Evolutionary conservation across 2,329 filamentous ascomycete genomes (phyloP), one percentile per base, ranked within the genome.

Genomic region (Ramichloridium luteum): DNA sequence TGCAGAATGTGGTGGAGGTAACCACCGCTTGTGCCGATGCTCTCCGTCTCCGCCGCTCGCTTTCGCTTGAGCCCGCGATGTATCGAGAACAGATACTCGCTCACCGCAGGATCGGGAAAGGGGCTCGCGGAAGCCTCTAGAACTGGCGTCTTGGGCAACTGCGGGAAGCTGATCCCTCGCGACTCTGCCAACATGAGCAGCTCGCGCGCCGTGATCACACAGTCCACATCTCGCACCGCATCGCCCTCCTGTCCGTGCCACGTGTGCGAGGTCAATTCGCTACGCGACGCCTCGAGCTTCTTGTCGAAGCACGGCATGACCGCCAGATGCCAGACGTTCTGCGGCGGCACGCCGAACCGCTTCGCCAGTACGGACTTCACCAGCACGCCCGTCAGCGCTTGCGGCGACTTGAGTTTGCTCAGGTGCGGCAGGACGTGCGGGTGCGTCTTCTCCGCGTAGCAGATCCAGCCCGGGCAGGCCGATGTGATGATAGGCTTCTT

Each of bases 251-350:
- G 40, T 14, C 46, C 45, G 27, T 49, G 44, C 48, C 48, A 39
- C n/a, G 47, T 38, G 25, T 48, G 25, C 57, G 64, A 32, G 57
- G 86, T 96, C 23, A 98, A 70, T 57, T 98, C 90, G 55, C 85
- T 79, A 32, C 90, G 77, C 46, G 85, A 93, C 5, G 90, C 90
- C 60, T 98, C 90, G 16, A 98, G 70, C 58, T 98, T 98, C 65
- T 98, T 98, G 57, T 98, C 90, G 56, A 98, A 96, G 57, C 90
- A 98, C 13, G 90, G 90, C 90, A 98, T 98, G 27, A 98, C 69
- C 9, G 88, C 84, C 32, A 96, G 59, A 57, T 96, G 88, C 83
- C 88, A 98, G 53, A 98, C 85, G 45, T 77, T 74, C 40, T 77
- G 75, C 0, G 85, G 80, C 1, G 77, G 58, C 29, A 94, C 74